Conservation (phyloP, 2,329 filamentous ascomycete genomes). For the Pestalotiopsis sp. region DNA sequence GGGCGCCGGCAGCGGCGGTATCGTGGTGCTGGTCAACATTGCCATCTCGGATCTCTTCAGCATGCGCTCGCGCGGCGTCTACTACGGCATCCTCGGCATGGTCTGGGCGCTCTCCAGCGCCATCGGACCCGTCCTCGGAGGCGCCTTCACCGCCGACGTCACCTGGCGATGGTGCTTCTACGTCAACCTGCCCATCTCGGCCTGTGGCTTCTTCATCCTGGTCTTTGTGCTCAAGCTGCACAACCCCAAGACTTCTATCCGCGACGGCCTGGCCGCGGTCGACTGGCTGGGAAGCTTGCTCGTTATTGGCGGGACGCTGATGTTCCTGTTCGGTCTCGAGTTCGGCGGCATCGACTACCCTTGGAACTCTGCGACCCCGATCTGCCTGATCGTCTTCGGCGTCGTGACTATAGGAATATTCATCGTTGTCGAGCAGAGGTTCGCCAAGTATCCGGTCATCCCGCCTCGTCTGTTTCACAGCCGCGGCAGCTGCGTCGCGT, state of each 20-base stretch:
- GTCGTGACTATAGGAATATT: conserved; percentile 66
- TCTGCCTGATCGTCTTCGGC: conserved; percentile 80
- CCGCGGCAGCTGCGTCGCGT: conserved; percentile 66
- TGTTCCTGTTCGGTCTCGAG: conserved; percentile 85
- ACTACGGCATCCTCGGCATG: conserved; percentile 55
- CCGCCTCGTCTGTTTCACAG: conserved; percentile 72
- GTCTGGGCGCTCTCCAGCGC: conserved; percentile 68
- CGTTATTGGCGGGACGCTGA: conserved; percentile 77
- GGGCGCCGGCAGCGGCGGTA: conserved; percentile 58
- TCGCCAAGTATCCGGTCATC: conserved; percentile 79
- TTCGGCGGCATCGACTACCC: conserved; percentile 78
- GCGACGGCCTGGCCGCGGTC: conserved; percentile 64
- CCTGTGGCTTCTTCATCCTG: conserved; percentile 49
- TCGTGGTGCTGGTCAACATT: conserved; percentile 63
- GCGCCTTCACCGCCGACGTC: conserved; percentile 64
- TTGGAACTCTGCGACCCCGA: conserved; percentile 74
- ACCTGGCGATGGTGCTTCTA: conserved; percentile 73
- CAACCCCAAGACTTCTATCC: conserved; percentile 66
- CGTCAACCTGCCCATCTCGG: conserved; percentile 60
- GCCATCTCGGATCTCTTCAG: conserved; percentile 59
- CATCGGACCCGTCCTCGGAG: conserved; percentile 70
- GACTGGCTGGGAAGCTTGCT: conserved; percentile 59
- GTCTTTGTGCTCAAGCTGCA: conserved; percentile 69
- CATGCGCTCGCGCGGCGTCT: conserved; percentile 51
- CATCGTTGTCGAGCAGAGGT: conserved; percentile 70